Percentiles rank a stretch among this genome's conserved stretches.
These are phyloP conservation scores for Entomortierella beljakovae DNA, from an alignment of 192 early-diverging fungal species.

Conservation along the genomic window DNA sequence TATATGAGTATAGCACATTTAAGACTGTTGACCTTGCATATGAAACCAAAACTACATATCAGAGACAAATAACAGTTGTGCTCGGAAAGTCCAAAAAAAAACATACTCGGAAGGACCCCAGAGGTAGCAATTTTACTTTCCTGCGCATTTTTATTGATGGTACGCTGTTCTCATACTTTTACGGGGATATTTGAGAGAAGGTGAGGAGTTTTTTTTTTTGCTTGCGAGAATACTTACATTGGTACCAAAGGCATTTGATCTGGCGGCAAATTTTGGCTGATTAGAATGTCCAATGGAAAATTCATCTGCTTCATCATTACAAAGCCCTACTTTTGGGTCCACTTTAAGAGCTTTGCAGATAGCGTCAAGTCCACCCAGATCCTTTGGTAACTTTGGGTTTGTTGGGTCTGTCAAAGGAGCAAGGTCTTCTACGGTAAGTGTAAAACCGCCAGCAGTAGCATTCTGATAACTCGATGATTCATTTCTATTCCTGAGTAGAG, in stretches of 20 bases:
- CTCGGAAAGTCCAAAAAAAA: too few species aligned
- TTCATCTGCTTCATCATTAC: slow-evolving; percentile 53
- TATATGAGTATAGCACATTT: too few species aligned
- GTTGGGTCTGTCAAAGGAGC: slow-evolving; percentile 74
- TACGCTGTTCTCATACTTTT: too few species aligned
- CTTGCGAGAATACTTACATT: too few species aligned
- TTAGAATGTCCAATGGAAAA: slow-evolving; percentile 7
- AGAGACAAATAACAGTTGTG: too few species aligned
- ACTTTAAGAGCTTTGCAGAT: slow-evolving; percentile 72
- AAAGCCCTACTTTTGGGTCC: slow-evolving; percentile 69
- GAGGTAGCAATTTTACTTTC: too few species aligned
- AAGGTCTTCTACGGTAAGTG: slow-evolving; percentile 63
- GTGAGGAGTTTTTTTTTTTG: too few species aligned
- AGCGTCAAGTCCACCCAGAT: slow-evolving; percentile 68
- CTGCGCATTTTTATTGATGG: too few species aligned
- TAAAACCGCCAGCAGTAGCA: slow-evolving; percentile 42
- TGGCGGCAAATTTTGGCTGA: slow-evolving; percentile 47
- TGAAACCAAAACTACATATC: too few species aligned
- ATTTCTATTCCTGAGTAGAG: slow-evolving; percentile 17
- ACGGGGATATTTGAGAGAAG: too few species aligned
- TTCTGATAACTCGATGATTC: not conserved
- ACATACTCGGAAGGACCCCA: too few species aligned
- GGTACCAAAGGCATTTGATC: slow-evolving; percentile 56
- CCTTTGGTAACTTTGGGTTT: slow-evolving; percentile 63
- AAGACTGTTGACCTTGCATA: too few species aligned